Base-by-base conservation (phyloP, 2,329 filamentous ascomycete genomes). In the Fusarium irregulare region DNA sequence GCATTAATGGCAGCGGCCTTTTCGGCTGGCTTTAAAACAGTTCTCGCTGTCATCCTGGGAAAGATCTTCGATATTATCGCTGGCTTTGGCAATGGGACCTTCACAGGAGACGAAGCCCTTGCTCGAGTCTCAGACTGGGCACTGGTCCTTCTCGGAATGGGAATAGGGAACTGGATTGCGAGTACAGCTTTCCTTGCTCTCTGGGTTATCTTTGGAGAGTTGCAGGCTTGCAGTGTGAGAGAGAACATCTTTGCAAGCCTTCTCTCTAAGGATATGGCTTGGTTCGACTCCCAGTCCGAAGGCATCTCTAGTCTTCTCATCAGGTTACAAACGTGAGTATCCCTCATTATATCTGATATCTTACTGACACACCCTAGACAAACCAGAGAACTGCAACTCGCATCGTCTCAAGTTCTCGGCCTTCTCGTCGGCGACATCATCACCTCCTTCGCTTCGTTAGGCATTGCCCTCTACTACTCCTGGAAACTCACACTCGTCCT, bases 401-500 rank as follows among this genome's bases (percentile, higher is more conserved):
- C 92, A 1, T 90, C 91, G 0, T 95, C 94, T 0, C 91, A 96
- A 70, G 91, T 93, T 1, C 83, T 98, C 1, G 94, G 94, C 0
- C 87, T 91, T 46, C 78, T 92, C 1, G 75, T 92, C 10, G 87
- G 89, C 63, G 89, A 92, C 65, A 71, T 88, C 0, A 83, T 92
- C n/a, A 88, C 91, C 5, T 86, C 89, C 0, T 32, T 91, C 7
- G 87, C 88, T 7, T 91, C 92, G 11, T 80, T 97, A 3, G 83
- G 81, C 1, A 83, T 98, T 2, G 93, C 94, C 0, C 86, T 98
- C 30, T 91, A 88, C 76, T 91, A 88, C 73, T 96, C 93, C 0
- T 98, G 93, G 93, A 91, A 91, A 66, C 84, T 98, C 18, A 94
- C 94, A 0, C 82, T 97, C 1, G 89, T 97, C 4, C 90, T 95